phyloP scores from a whole-genome alignment of 176 grass and related monocot genomes.

The Juncus effusus region DNA sequence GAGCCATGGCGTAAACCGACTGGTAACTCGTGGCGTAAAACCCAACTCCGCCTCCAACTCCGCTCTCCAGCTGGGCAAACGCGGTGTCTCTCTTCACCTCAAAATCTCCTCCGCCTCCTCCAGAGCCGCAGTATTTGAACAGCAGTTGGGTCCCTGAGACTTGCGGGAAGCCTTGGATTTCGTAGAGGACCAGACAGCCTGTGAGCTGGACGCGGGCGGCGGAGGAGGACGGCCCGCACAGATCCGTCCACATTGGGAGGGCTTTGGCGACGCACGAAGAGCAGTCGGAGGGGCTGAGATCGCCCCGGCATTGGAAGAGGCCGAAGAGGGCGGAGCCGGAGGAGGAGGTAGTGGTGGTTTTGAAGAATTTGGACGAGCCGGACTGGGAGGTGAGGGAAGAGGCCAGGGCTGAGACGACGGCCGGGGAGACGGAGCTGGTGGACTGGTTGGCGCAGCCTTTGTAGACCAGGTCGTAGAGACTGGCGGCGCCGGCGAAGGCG shows the following conservation, averaged over 20 bases:
- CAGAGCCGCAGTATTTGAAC: conserved; percentile 82
- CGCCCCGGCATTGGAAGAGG: conserved; percentile 93
- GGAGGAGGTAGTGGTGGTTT: conserved; percentile 45
- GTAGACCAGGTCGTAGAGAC: conserved; percentile 74
- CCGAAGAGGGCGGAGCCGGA: conserved; percentile 48
- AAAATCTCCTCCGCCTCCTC: conserved; percentile 46
- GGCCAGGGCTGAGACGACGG: conserved; percentile 39
- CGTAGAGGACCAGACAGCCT: conserved; percentile 78
- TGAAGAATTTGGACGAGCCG: conserved; percentile 73
- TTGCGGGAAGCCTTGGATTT: conserved; percentile 86
- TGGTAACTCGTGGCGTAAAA: conserved; percentile 83
- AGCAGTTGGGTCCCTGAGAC: conserved; percentile 87
- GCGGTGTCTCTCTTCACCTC: conserved; percentile 73
- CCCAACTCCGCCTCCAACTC: conserved; percentile 37
- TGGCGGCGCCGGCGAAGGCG: conserved; percentile 30
- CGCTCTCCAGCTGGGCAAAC: conserved; percentile 61
- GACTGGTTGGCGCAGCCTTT: conserved; percentile 95
- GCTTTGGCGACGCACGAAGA: conserved; percentile 63
- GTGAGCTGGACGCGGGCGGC: conserved; percentile 77
- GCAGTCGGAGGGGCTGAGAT: conserved; percentile 68
- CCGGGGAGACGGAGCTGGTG: conserved; percentile 24
- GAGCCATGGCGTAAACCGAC: conserved; percentile 79
- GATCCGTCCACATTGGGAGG: conserved; percentile 50
- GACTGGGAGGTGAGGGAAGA: conserved; percentile 50
- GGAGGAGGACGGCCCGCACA: conserved; percentile 56